phyloP scores from a whole-genome alignment of 192 early-diverging fungal genomes.

The Linnemannia zychae region DNA sequence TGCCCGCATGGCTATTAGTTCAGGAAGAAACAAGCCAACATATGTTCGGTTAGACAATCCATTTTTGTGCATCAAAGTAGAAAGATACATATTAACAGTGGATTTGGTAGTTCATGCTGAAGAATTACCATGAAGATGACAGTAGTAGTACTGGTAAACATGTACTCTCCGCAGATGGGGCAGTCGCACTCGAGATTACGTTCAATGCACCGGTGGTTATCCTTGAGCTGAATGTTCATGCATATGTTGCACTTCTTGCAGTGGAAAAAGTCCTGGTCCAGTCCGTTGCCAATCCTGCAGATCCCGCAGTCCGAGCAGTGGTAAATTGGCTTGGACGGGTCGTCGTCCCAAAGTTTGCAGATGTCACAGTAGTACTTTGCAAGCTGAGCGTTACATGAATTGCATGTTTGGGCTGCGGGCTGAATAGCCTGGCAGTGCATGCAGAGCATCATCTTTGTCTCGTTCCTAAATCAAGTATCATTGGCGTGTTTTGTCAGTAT shows the following conservation, averaged over 20 bases:
- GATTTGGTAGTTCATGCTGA: neutral
- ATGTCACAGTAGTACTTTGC: constrained; percentile 90
- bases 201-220: constrained; percentile 92
- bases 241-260: constrained; percentile 94
- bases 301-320: constrained; percentile 95
- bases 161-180: constrained; percentile 96
- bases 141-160: constrained; percentile 87
- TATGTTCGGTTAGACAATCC: neutral
- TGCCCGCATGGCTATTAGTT: constrained; percentile 86
- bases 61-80: neutral
- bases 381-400: constrained; percentile 74
- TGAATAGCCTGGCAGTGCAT: constrained; percentile 91
- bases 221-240: constrained; percentile 79
- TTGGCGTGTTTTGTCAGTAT: neutral
- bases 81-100: neutral
- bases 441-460: constrained; percentile 88
- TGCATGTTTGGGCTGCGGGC: constrained; percentile 81
- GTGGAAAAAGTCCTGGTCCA: constrained; percentile 89
- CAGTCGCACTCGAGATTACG: constrained; percentile 92
- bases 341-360: constrained; percentile 94
- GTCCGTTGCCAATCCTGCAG: constrained; percentile 87
- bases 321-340: constrained; percentile 85
- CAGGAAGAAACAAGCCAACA: neutral
- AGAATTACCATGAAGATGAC: constrained; percentile 86
- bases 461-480: constrained; percentile 27